These are phyloP conservation scores for Pelargonium fulgidum DNA, from an alignment of 441 rosid genomes.

Conservation along the genomic window DNA sequence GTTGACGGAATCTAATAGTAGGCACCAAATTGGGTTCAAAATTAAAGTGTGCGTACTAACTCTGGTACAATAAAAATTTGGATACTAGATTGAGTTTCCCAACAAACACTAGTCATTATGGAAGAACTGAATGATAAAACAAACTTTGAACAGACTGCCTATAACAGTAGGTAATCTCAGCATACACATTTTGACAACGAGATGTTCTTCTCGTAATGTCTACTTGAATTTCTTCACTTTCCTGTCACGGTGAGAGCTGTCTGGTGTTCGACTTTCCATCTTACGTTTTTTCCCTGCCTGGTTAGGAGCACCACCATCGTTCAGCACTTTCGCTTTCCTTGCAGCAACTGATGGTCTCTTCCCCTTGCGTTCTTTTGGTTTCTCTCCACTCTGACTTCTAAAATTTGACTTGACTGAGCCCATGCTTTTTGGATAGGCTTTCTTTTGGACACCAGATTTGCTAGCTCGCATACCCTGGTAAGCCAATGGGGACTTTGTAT, in stretches of 20 bases:
- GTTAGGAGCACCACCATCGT: slow-evolving; percentile 33
- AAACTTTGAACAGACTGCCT: background rate
- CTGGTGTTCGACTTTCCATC: slow-evolving; percentile 52
- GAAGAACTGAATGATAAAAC: background rate
- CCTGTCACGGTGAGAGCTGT: slow-evolving; percentile 42
- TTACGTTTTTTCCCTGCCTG: slow-evolving; percentile 65
- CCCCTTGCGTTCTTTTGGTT: slow-evolving; percentile 28
- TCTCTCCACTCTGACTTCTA: slow-evolving; percentile 28
- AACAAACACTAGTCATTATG: background rate
- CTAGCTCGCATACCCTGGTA: slow-evolving; percentile 82
- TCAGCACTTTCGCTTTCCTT: slow-evolving; percentile 42
- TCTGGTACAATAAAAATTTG: too few relatives aligned
- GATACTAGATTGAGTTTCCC: too few relatives aligned
- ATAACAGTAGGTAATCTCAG: background rate
- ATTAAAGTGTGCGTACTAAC: too few relatives aligned
- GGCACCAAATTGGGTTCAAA: too few relatives aligned
- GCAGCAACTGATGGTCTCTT: slow-evolving; percentile 84
- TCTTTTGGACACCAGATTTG: slow-evolving; percentile 51
- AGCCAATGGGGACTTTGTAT: slow-evolving; percentile 34
- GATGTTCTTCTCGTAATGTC: background rate
- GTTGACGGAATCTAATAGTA: too few relatives aligned
- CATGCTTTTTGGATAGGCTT: slow-evolving; percentile 30
- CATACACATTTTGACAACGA: background rate
- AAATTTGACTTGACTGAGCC: slow-evolving; percentile 33
- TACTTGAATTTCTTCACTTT: slow-evolving; percentile 41